Evolutionary conservation across 164 flowering plant genomes (phyloP).

Genomic region (Umbellularia californica): DNA sequence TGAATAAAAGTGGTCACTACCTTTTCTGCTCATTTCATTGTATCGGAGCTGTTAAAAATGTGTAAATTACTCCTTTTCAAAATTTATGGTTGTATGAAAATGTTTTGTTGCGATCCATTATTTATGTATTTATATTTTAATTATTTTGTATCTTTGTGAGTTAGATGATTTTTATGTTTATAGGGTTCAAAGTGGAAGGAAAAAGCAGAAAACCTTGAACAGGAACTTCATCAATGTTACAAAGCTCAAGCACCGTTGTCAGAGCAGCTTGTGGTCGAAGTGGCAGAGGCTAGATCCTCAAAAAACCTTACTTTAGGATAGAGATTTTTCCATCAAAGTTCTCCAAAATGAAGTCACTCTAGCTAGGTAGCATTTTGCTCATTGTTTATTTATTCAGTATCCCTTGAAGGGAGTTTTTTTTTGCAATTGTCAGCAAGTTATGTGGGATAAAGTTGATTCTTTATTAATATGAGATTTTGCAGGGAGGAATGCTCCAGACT

Average conservation of each 20-base stretch:
- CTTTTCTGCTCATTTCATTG: not conserved
- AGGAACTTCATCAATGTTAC: constrained; percentile 95
- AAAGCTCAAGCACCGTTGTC: constrained; percentile 91
- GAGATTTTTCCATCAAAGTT: constrained; percentile 42
- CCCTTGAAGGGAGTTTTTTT: not conserved
- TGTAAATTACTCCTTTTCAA: not conserved
- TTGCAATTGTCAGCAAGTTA: too few relatives aligned
- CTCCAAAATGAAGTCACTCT: constrained; percentile 51
- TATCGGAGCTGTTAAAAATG: not conserved
- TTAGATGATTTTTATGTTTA: constrained; percentile 6
- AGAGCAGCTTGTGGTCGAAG: constrained; percentile 94
- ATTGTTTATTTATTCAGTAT: not conserved
- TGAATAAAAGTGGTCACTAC: not conserved
- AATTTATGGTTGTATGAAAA: not conserved
- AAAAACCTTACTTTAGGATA: constrained; percentile 68
- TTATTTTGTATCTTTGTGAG: not conserved
- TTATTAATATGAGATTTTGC: constrained; percentile 18
- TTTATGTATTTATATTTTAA: not conserved
- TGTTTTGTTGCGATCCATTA: not conserved
- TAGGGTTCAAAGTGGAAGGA: constrained; percentile 98
- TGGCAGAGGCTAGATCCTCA: constrained; percentile 74
- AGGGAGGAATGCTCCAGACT: constrained; percentile 71
- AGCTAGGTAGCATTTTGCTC: constrained; percentile 42
- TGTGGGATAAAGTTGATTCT: not conserved
- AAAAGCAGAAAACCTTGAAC: constrained; percentile 76